A percentile compares a stretch with the other conserved stretches of the same genome.
phyloP scores from a whole-genome alignment of 2,329 filamentous ascomycete genomes.

The Talaromyces marneffei region DNA sequence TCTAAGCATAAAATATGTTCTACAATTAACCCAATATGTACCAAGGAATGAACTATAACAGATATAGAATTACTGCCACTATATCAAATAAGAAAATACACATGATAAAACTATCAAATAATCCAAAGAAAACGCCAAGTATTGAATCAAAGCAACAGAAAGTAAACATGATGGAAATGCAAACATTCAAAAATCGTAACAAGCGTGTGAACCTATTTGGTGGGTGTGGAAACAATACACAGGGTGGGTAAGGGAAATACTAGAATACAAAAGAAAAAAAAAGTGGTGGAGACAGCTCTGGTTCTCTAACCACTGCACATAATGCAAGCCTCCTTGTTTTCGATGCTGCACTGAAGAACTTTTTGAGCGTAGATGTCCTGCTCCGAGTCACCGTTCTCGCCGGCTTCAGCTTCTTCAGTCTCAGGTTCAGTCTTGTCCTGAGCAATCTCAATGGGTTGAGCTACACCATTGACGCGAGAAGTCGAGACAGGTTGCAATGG shows the following conservation, averaged over 20 bases:
- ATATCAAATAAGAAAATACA: background rate
- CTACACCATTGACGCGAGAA: constrained; percentile 51
- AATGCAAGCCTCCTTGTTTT: constrained; percentile 87
- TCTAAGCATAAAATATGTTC: background rate
- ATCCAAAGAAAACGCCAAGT: background rate
- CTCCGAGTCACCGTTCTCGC: constrained; percentile 68
- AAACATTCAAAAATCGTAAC: constrained; percentile 12
- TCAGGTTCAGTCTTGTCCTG: constrained; percentile 57
- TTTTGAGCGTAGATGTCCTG: constrained; percentile 94
- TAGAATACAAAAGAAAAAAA: constrained; percentile 8
- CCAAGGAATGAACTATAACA: background rate
- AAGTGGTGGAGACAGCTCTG: background rate
- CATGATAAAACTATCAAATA: constrained; percentile 1
- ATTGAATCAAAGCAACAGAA: background rate
- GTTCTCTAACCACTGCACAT: constrained; percentile 83
- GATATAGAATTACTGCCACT: constrained; percentile 2
- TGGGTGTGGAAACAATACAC: background rate
- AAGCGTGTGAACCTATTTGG: background rate
- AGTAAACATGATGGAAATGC: background rate
- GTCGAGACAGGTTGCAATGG: constrained; percentile 28
- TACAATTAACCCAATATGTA: no score
- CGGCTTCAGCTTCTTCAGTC: constrained; percentile 64
- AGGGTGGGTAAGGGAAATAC: background rate
- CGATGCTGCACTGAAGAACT: constrained; percentile 89
- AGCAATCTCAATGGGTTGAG: constrained; percentile 48